Conservation (phyloP, 2,329 filamentous ascomycete species). For the Pezicula carpinea region DNA sequence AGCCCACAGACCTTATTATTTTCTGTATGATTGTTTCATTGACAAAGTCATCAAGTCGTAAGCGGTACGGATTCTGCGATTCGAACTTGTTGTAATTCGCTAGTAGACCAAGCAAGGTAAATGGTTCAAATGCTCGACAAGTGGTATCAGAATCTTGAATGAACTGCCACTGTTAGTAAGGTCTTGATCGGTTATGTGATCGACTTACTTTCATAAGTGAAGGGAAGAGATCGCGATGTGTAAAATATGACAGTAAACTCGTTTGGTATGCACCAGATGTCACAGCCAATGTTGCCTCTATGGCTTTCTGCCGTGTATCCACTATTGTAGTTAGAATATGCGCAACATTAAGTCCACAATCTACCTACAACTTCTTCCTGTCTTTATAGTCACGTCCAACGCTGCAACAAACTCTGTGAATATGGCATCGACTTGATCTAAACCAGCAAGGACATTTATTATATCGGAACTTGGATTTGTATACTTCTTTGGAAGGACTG, state of each 20-base stretch:
- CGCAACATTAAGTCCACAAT: not conserved
- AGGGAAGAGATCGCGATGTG: slow-evolving; percentile 89
- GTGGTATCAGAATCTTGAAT: slow-evolving; percentile 72
- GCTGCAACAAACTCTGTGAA: slow-evolving; percentile 85
- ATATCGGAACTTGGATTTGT: slow-evolving; percentile 94
- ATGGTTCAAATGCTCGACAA: slow-evolving; percentile 63
- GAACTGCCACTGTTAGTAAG: slow-evolving; percentile 47
- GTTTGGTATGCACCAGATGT: slow-evolving; percentile 95
- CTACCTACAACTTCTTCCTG: slow-evolving; percentile 62
- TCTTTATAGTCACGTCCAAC: slow-evolving; percentile 78
- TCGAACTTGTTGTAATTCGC: slow-evolving; percentile 99
- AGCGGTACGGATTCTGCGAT: slow-evolving; percentile 91
- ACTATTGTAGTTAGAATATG: slow-evolving; percentile 44
- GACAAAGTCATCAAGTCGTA: slow-evolving; percentile 90
- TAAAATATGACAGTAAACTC: slow-evolving; percentile 89
- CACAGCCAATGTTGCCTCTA: slow-evolving; percentile 76
- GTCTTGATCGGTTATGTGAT: not conserved
- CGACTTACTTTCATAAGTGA: slow-evolving; percentile 79
- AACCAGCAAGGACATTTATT: slow-evolving; percentile 81
- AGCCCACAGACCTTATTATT: slow-evolving; percentile 72
- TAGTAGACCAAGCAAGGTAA: slow-evolving; percentile 78
- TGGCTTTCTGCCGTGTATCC: slow-evolving; percentile 71
- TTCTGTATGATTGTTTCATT: slow-evolving; percentile 84
- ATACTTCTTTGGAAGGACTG: slow-evolving; percentile 82
- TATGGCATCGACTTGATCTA: slow-evolving; percentile 80